A percentile compares a stretch with the other conserved stretches of the same genome.
Conservation (phyloP, 257 asterid genomes). For the Salvia miltiorrhiza region DNA sequence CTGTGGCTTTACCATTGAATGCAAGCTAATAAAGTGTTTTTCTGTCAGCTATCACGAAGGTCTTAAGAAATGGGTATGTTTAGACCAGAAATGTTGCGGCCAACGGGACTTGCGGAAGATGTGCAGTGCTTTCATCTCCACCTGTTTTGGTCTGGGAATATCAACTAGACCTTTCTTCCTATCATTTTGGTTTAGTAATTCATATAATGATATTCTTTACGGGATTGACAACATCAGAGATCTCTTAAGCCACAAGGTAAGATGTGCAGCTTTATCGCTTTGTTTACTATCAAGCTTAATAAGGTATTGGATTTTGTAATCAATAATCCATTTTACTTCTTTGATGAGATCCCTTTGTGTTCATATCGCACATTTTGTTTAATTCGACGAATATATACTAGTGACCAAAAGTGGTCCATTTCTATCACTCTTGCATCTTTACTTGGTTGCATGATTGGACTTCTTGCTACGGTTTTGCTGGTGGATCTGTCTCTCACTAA, state of each 20-base stretch:
- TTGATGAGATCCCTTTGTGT: neutral
- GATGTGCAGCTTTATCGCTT: neutral
- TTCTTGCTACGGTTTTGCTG: too few relatives aligned
- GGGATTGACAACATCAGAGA: constrained; percentile 92
- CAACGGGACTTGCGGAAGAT: constrained; percentile 97
- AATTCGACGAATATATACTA: too few relatives aligned
- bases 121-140: constrained; percentile 34
- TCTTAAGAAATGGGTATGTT: constrained; percentile 96
- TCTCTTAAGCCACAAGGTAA: constrained; percentile 95
- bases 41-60: constrained; percentile 85
- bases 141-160: neutral
- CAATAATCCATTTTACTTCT: neutral
- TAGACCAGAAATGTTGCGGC: constrained; percentile 97
- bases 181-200: neutral
- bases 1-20: neutral
- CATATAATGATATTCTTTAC: constrained; percentile 43
- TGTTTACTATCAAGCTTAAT: neutral
- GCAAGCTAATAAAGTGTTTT: constrained; percentile 6
- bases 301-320: neutral
- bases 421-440: neutral
- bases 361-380: neutral
- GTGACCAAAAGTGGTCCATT: too few relatives aligned
- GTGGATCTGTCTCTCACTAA: constrained; percentile 88
- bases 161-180: neutral
- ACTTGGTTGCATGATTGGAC: constrained; percentile 5